Evolutionary conservation across 1,284 basidiomycete species (phyloP).

Genomic region (Cryptococcus jaspeensis): DNA sequence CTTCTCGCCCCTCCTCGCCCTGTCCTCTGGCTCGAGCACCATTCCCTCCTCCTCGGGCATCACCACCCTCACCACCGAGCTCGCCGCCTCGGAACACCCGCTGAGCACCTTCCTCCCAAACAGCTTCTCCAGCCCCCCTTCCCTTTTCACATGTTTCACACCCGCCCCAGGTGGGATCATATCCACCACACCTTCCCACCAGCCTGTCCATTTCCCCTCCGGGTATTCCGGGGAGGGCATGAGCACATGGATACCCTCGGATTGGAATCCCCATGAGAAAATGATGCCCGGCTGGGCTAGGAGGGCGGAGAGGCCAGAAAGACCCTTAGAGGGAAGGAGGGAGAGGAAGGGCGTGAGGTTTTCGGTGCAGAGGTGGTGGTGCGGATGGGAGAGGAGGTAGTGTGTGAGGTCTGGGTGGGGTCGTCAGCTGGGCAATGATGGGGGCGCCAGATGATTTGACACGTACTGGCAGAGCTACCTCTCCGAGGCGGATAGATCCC

Average conservation of each 20-base stretch:
- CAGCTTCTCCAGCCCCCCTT: slow-evolving; percentile 70
- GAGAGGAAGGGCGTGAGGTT: slow-evolving; percentile 95
- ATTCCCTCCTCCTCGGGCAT: slow-evolving; percentile 18
- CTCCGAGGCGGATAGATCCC: slow-evolving; percentile 65
- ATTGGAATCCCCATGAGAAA: slow-evolving; percentile 76
- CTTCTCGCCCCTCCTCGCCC: neutral
- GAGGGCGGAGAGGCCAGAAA: slow-evolving; percentile 82
- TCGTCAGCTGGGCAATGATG: slow-evolving; percentile 1
- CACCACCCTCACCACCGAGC: slow-evolving; percentile 38
- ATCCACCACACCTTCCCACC: slow-evolving; percentile 79
- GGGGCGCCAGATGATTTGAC: neutral
- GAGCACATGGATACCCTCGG: slow-evolving; percentile 46
- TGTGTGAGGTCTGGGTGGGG: slow-evolving; percentile 29
- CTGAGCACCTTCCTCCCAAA: slow-evolving; percentile 67
- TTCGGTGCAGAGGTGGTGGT: slow-evolving; percentile 87
- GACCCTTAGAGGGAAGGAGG: slow-evolving; percentile 86
- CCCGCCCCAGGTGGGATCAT: slow-evolving; percentile 60
- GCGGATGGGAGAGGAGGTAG: slow-evolving; percentile 62
- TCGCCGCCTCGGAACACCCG: slow-evolving; percentile 61
- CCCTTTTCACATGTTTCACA: slow-evolving; percentile 59
- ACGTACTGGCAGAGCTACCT: slow-evolving; percentile 56
- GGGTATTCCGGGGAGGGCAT: slow-evolving; percentile 29
- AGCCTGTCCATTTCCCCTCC: slow-evolving; percentile 60
- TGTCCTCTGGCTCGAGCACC: slow-evolving; percentile 12
- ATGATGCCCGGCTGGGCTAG: slow-evolving; percentile 84